phyloP scores from a whole-genome alignment of 176 grass and related monocot genomes.

The Ensete glaucum region DNA sequence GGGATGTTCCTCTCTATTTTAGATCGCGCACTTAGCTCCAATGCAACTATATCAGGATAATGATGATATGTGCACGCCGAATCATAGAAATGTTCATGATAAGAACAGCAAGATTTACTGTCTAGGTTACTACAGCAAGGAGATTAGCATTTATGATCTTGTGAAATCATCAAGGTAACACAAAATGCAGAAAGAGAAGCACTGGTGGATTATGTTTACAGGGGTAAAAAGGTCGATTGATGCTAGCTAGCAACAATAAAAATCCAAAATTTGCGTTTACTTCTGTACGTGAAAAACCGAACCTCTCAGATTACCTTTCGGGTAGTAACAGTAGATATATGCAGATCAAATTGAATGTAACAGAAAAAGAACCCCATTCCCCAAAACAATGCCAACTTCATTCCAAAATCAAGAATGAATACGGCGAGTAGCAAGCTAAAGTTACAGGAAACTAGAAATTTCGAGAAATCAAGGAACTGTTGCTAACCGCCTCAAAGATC shows the following conservation, averaged over 20 bases:
- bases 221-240: neutral
- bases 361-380: too few relatives aligned
- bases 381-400: too few relatives aligned
- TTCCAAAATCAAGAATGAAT: neutral
- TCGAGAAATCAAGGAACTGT: too few relatives aligned
- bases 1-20: neutral
- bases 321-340: too few relatives aligned
- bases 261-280: neutral
- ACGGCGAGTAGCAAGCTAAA: neutral
- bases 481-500: too few relatives aligned
- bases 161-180: neutral
- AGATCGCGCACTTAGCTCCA: neutral
- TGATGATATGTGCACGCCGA: neutral
- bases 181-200: neutral
- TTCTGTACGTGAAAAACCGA: too few relatives aligned
- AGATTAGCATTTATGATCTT: neutral
- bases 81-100: neutral
- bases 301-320: too few relatives aligned
- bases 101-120: neutral
- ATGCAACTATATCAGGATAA: neutral
- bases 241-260: neutral
- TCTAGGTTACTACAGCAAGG: neutral
- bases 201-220: neutral
- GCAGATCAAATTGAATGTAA: too few relatives aligned
- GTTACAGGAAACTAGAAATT: too few relatives aligned